Conservation (phyloP, 108 stramenopile species). For the Mediolabrus comicus region DNA sequence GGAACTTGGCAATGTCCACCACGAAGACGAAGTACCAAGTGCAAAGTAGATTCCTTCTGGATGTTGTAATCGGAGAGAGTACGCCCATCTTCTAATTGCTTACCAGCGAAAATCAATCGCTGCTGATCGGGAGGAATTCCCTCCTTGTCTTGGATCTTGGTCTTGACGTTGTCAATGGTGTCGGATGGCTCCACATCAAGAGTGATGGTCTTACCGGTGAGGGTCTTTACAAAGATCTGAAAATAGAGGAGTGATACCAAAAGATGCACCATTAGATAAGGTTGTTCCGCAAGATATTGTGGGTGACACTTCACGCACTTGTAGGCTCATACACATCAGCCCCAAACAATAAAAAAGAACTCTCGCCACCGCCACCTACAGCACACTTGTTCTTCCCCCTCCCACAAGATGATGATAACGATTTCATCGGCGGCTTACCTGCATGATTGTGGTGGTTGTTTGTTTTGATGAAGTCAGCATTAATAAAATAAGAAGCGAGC, state of each 20-base stretch:
- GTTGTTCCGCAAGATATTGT: too few relatives aligned
- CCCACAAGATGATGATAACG: not conserved
- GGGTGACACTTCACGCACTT: too few relatives aligned
- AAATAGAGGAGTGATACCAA: not conserved
- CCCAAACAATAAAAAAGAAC: not conserved
- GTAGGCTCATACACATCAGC: too few relatives aligned
- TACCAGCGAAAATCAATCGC: slow-evolving; percentile 94
- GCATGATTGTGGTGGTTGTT: slow-evolving; percentile 2
- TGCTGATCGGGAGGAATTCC: slow-evolving; percentile 97
- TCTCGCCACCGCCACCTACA: not conserved
- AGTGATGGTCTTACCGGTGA: slow-evolving; percentile 74
- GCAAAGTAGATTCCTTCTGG: slow-evolving; percentile 96
- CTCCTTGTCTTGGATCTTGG: slow-evolving; percentile 99
- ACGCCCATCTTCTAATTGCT: slow-evolving; percentile 93
- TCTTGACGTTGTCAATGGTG: slow-evolving; percentile 98
- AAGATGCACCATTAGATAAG: not conserved
- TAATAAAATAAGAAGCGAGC: too few relatives aligned
- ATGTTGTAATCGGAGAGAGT: slow-evolving; percentile 94
- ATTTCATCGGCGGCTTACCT: slow-evolving; percentile 12
- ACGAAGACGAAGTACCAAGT: slow-evolving; percentile 94
- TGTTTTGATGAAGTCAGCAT: too few relatives aligned
- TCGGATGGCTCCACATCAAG: slow-evolving; percentile 98
- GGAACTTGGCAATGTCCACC: slow-evolving; percentile 79
- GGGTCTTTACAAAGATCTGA: slow-evolving; percentile 60
- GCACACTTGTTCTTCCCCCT: too few relatives aligned